Conservation (phyloP, 768 basidiomycete genomes). For the Boletus insuetus region DNA sequence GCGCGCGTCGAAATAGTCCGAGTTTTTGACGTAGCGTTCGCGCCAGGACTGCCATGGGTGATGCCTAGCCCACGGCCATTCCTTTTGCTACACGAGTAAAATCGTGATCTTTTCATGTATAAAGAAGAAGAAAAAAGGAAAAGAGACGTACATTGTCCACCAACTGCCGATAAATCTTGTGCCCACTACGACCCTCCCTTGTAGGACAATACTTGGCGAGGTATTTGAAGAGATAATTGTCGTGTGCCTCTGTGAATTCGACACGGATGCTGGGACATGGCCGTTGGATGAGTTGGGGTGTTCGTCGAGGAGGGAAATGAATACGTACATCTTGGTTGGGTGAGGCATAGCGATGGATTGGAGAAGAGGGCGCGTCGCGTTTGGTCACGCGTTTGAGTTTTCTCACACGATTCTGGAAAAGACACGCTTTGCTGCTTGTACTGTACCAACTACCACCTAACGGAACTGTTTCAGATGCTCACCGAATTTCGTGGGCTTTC, state of each 20-base stretch:
- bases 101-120: too few relatives aligned
- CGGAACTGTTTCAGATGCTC: neutral
- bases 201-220: conserved; percentile 48
- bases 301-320: too few relatives aligned
- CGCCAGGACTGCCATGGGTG: conserved; percentile 68
- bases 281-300: neutral
- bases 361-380: neutral
- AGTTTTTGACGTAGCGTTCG: conserved; percentile 52
- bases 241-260: conserved; percentile 40
- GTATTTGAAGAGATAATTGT: conserved; percentile 42
- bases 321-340: neutral
- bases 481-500: neutral
- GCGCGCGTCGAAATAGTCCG: conserved; percentile 37
- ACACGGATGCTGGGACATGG: conserved; percentile 16
- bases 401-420: too few relatives aligned
- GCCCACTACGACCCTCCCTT: conserved; percentile 43
- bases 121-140: neutral
- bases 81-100: conserved; percentile 30
- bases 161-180: conserved; percentile 41
- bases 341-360: too few relatives aligned
- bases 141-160: conserved; percentile 44
- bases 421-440: too few relatives aligned
- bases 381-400: neutral
- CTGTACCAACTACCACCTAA: neutral
- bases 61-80: conserved; percentile 50